Conservation (phyloP, 2,329 filamentous ascomycete genomes). For the Tolypocladium endophyticum region DNA sequence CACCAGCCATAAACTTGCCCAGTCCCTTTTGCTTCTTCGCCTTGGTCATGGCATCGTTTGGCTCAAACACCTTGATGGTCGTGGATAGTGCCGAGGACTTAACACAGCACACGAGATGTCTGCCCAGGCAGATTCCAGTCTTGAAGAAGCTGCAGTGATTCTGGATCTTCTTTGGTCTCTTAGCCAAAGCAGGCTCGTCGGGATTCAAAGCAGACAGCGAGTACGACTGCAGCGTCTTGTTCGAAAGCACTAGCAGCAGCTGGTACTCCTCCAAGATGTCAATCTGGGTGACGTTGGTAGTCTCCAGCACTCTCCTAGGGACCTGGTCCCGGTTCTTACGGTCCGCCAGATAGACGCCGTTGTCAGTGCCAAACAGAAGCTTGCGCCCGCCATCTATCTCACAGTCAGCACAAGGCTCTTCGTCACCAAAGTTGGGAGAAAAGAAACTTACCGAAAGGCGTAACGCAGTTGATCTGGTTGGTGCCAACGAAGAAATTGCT, state of each 20-base stretch:
- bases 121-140: conserved; percentile 84
- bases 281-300: conserved; percentile 81
- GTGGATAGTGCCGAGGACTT: conserved; percentile 89
- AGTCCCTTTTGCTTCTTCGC: conserved; percentile 94
- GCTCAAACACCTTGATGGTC: conserved; percentile 98
- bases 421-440: background rate
- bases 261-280: conserved; percentile 94
- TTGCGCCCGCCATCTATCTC: conserved; percentile 79
- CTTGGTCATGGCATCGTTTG: conserved; percentile 87
- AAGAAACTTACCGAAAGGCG: conserved; percentile 64
- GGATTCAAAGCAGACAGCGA: conserved; percentile 77
- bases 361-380: conserved; percentile 87
- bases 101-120: conserved; percentile 91
- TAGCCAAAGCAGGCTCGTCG: conserved; percentile 68
- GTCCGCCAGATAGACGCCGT: conserved; percentile 85
- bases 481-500: conserved; percentile 48
- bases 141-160: conserved; percentile 99
- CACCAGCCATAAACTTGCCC: conserved; percentile 86
- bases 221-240: conserved; percentile 88
- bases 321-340: conserved; percentile 75
- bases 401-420: conserved; percentile 7
- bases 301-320: conserved; percentile 78
- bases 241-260: conserved; percentile 79
- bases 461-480: conserved; percentile 89
- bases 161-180: conserved; percentile 89